Base-by-base conservation (phyloP, 805 yeast species). In the Kazachstania kunashirensis region DNA sequence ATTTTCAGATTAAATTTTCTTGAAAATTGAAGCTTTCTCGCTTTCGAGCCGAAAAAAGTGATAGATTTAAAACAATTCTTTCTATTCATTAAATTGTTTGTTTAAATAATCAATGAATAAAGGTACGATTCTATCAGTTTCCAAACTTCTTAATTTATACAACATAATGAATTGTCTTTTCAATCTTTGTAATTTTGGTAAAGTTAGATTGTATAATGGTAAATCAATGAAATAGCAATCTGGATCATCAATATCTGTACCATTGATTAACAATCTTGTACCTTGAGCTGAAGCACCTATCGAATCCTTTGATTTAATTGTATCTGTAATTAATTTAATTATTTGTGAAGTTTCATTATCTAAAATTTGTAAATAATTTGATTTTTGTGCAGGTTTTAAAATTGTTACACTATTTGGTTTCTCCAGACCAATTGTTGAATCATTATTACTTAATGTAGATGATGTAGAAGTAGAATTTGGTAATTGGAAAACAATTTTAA, bases 361-460 rank as follows among this genome's bases (percentile, higher is more conserved):
- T 32, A 89, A 66, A 43, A 81, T 78, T 50, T 82, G 88, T 24
- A 86, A 61, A 50, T 81, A 88, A 56, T 83, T 75, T 12, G 79
- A 71, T 6, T 81, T 77, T 0, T 82, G 69, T 0, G 94, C 88
- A 1, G 94, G 84, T 53, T 83, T 85, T 29, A 84, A 61, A 24
- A 81, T 61, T 0, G 96, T 88, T 3, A 95, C 94, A 26, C 80
- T 78, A 51, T 85, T 89, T 4, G 96, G 94, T 8, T 78, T 73
- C 23, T 45, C 47, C n/a, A 29, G 8, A 17, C 31, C 31, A 37
- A 82, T 67, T 36, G 83, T 70, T 56, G 73, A 70, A 34, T 73
- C 68, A 24, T 41, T 44, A n/a, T 27, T 29, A 13, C 31, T 28
- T n/a, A 23, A 23, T 9, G 36, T 42, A 16, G 48, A 33, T 16